Conservation (phyloP, 2,329 filamentous ascomycete species). For the Phyllosticta ampelicida region DNA sequence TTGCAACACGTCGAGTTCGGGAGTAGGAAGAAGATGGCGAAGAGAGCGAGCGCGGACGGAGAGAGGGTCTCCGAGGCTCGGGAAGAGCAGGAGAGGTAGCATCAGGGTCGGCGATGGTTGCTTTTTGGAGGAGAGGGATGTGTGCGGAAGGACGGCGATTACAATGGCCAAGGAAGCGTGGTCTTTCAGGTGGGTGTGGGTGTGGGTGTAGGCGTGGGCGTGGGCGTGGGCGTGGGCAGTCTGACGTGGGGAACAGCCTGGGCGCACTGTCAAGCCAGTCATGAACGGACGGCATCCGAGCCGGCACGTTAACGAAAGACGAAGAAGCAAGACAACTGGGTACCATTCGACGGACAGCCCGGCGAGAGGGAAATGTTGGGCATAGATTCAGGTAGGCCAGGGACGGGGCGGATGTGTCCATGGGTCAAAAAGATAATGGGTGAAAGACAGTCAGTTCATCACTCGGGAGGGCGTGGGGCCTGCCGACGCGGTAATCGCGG, state of each 20-base stretch:
- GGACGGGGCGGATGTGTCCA: background rate
- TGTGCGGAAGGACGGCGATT: background rate
- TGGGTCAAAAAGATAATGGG: background rate
- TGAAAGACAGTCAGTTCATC: background rate
- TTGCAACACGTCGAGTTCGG: background rate
- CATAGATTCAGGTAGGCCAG: background rate
- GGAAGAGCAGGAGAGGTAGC: conserved; percentile 1
- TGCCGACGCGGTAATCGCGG: background rate
- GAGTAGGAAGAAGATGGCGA: background rate
- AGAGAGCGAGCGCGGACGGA: background rate
- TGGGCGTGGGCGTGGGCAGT: background rate
- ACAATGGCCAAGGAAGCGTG: background rate
- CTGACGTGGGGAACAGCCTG: background rate
- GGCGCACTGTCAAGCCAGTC: background rate
- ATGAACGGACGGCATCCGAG: background rate
- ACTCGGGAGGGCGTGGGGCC: background rate
- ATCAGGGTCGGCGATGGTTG: conserved; percentile 2
- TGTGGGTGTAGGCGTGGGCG: no score
- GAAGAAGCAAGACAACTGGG: background rate
- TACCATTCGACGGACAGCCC: background rate
- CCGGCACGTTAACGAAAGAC: background rate
- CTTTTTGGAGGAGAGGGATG: background rate
- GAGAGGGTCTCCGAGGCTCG: conserved; percentile 4
- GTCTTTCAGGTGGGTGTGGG: background rate
- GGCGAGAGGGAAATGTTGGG: background rate